Evolutionary conservation across 192 early-diverging fungal genomes (phyloP).

Genomic region (Dissophora globulifera): DNA sequence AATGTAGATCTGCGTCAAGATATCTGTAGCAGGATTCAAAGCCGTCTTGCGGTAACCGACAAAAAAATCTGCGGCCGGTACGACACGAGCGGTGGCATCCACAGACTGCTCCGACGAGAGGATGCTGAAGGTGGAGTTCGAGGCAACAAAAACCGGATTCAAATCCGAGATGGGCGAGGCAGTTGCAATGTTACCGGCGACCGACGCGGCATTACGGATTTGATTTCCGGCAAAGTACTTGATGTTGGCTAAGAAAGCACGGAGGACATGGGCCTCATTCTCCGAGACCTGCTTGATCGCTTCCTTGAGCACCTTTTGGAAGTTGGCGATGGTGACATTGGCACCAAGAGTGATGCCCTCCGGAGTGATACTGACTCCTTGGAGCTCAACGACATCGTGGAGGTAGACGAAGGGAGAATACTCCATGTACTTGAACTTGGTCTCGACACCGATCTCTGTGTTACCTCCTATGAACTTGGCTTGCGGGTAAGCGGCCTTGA

Average conservation of each 20-base stretch:
- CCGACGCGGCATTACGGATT: constrained; percentile 86
- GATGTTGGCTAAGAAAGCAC: constrained; percentile 77
- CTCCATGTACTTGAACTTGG: constrained; percentile 75
- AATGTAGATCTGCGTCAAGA: constrained; percentile 73
- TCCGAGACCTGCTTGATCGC: constrained; percentile 47
- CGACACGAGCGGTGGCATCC: constrained; percentile 53
- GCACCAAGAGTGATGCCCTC: constrained; percentile 71
- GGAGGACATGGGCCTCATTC: constrained; percentile 65
- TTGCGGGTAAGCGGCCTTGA: constrained; percentile 66
- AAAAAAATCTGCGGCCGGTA: constrained; percentile 81
- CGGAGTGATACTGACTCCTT: constrained; percentile 50
- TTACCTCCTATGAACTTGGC: constrained; percentile 87
- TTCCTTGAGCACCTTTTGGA: constrained; percentile 62
- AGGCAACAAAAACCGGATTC: constrained; percentile 85
- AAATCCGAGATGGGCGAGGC: constrained; percentile 92
- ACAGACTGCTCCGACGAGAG: constrained; percentile 47
- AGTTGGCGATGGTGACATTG: constrained; percentile 70
- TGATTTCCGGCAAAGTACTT: constrained; percentile 86
- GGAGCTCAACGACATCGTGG: constrained; percentile 77
- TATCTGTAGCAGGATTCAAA: constrained; percentile 67
- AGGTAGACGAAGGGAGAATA: constrained; percentile 74
- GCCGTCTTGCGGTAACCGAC: constrained; percentile 84
- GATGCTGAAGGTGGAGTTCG: constrained; percentile 65
- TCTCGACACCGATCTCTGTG: constrained; percentile 85
- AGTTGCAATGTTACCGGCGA: constrained; percentile 88